phyloP scores from a whole-genome alignment of 352 stramenopile species.

The Globisporangium cystogenes region DNA sequence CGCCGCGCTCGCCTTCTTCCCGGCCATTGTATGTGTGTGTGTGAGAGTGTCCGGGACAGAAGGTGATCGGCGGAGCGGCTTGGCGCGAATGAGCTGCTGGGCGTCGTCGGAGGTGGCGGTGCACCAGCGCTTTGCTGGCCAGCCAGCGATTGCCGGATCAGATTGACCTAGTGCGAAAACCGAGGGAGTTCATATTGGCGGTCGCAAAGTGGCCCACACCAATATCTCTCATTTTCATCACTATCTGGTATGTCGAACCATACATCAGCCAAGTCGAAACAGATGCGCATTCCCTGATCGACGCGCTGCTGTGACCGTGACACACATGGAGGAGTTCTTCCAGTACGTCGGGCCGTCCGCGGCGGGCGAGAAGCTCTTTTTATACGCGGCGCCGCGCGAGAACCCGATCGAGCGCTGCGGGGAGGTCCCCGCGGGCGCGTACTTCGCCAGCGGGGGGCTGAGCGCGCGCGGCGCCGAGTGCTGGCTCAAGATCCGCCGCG shows the following conservation, averaged over 20 bases:
- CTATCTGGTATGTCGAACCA: not conserved
- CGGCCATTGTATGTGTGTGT: constrained; percentile 9
- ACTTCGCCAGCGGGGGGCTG: constrained; percentile 60
- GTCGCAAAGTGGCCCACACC: not conserved
- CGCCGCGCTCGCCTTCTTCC: constrained; percentile 24
- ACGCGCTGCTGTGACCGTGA: no score
- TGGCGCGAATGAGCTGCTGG: not conserved
- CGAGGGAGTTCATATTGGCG: not conserved
- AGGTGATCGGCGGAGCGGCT: not conserved
- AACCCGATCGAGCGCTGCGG: constrained; percentile 49
- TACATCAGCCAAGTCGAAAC: no score
- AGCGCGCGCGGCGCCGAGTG: constrained; percentile 48
- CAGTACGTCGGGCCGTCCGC: constrained; percentile 54
- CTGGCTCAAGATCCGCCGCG: constrained; percentile 77
- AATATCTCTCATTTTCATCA: not conserved
- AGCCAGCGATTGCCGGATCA: not conserved
- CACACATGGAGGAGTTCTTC: constrained; percentile 70
- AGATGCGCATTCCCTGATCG: not conserved
- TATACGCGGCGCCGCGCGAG: constrained; percentile 59
- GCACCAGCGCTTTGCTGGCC: not conserved
- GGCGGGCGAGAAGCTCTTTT: constrained; percentile 41
- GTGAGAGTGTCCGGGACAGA: not conserved
- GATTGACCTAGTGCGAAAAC: not conserved
- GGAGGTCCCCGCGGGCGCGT: constrained; percentile 50
- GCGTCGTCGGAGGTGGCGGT: not conserved